Evolutionary conservation across 2,329 filamentous ascomycete species (phyloP).

Genomic region (Colletotrichum destructivum): DNA sequence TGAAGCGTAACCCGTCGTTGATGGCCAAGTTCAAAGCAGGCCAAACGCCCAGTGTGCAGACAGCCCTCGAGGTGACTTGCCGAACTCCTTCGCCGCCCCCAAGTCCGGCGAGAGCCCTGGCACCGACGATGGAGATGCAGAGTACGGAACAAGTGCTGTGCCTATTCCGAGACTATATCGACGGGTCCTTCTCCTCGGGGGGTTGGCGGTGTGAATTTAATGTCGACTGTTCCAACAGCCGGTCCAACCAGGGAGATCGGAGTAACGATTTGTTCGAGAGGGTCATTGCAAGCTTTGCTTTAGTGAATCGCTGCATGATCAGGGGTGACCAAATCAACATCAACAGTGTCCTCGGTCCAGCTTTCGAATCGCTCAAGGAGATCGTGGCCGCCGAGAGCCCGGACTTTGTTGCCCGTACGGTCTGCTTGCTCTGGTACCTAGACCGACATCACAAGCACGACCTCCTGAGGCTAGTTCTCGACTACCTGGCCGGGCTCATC

Average conservation of each 20-base stretch:
- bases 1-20: conserved; percentile 56
- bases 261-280: conserved; percentile 54
- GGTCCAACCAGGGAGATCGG: conserved; percentile 45
- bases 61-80: conserved; percentile 51
- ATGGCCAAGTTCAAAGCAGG: conserved; percentile 52
- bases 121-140: conserved; percentile 45
- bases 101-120: conserved; percentile 43
- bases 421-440: conserved; percentile 55
- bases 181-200: conserved; percentile 49
- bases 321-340: conserved; percentile 52
- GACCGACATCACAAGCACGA: conserved; percentile 52
- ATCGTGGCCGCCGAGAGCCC: conserved; percentile 53
- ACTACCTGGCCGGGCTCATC: conserved; percentile 50
- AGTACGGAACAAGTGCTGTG: conserved; percentile 48
- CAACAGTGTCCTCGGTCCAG: conserved; percentile 50
- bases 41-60: conserved; percentile 50
- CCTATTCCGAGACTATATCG: conserved; percentile 50
- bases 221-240: conserved; percentile 47
- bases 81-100: conserved; percentile 50
- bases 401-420: conserved; percentile 51
- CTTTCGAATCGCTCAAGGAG: conserved; percentile 54
- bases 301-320: conserved; percentile 53
- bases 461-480: conserved; percentile 51
- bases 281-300: conserved; percentile 52
- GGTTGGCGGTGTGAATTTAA: conserved; percentile 52